Percentiles rank a stretch among this genome's conserved stretches.
Evolutionary conservation across 1,139 yeast genomes (phyloP).

Genomic region (Suhomyces bokatorum): DNA sequence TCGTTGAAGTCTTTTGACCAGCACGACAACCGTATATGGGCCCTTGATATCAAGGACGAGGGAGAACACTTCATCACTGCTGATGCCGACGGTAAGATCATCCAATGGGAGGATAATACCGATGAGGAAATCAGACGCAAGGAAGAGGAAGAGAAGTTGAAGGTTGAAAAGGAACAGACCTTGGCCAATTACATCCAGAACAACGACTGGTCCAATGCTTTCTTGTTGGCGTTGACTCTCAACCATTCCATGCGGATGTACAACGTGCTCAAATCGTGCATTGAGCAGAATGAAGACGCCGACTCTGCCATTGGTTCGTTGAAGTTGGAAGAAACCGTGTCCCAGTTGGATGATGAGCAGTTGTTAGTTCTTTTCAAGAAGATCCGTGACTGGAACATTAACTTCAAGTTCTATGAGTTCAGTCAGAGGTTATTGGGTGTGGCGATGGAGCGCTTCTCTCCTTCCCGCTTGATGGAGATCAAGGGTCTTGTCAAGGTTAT

Average conservation of each 20-base stretch:
- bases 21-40: conserved; percentile 95
- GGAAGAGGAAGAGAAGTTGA: conserved; percentile 51
- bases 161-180: conserved; percentile 85
- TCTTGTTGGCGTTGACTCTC: conserved; percentile 76
- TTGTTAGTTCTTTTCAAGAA: conserved; percentile 63
- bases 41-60: conserved; percentile 63
- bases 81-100: conserved; percentile 92
- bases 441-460: conserved; percentile 54
- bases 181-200: conserved; percentile 68
- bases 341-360: conserved; percentile 58
- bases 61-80: conserved; percentile 78
- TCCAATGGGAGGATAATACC: conserved; percentile 86
- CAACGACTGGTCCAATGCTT: conserved; percentile 87
- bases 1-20: conserved; percentile 74
- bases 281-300: conserved; percentile 40
- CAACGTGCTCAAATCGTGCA: conserved; percentile 61
- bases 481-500: conserved; percentile 67
- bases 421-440: conserved; percentile 77
- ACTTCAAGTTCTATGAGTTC: conserved; percentile 73
- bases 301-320: conserved; percentile 58
- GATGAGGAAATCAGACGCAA: conserved; percentile 53
- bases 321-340: conserved; percentile 66
- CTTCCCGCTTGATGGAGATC: conserved; percentile 58
- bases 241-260: conserved; percentile 86
- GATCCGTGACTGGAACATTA: conserved; percentile 93